phyloP scores from a whole-genome alignment of 2,329 filamentous ascomycete genomes.

The Penicillium concentricum region DNA sequence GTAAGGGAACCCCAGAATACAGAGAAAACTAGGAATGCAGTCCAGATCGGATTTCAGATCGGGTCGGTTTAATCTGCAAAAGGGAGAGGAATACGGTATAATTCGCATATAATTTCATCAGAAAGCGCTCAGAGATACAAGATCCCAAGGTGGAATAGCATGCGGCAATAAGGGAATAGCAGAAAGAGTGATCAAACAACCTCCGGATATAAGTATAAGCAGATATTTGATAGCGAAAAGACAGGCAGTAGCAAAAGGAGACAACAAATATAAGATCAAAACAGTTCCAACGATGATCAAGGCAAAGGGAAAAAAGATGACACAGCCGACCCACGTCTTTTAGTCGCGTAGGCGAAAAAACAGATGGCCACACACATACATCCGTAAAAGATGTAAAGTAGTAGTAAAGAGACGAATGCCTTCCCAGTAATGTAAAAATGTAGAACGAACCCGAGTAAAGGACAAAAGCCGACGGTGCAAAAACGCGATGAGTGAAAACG shows the following conservation, averaged over 20 bases:
- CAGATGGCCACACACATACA: constrained; percentile 6
- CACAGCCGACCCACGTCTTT: constrained; percentile 25
- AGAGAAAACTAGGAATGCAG: not conserved
- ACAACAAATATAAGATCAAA: constrained; percentile 1
- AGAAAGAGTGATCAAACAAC: constrained; percentile 41
- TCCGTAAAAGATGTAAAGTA: not conserved
- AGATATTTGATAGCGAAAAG: constrained; percentile 18
- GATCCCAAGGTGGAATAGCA: constrained; percentile 4
- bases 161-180: constrained; percentile 7
- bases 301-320: constrained; percentile 12
- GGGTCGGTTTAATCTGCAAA: not conserved
- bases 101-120: constrained; percentile 4
- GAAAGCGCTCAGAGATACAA: constrained; percentile 11
- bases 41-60: not conserved
- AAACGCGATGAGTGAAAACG: constrained; percentile 8
- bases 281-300: not conserved
- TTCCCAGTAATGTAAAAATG: constrained; percentile 18
- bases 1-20: not conserved
- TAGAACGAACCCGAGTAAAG: not conserved
- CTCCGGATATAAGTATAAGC: constrained; percentile 30
- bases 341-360: constrained; percentile 14
- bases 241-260: constrained; percentile 12
- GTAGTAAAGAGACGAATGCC: constrained; percentile 20
- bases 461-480: constrained; percentile 3
- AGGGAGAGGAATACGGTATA: not conserved